phyloP scores from a whole-genome alignment of 2,329 filamentous ascomycete genomes.

The Aspergillus ruber region DNA sequence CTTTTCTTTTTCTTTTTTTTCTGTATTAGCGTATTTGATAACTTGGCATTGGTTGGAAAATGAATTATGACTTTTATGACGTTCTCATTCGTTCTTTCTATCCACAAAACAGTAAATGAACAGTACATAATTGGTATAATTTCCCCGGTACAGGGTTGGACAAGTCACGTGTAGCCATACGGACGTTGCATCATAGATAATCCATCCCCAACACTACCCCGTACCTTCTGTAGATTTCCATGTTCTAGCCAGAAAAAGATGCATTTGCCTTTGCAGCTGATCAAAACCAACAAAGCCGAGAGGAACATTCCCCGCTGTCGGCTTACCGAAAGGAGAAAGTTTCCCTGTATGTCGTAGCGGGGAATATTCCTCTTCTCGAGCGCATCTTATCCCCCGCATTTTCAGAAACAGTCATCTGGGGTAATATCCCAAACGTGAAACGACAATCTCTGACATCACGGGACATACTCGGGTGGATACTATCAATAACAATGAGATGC shows the following conservation, averaged over 20 bases:
- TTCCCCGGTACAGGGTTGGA: too few relatives aligned
- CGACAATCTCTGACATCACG: background rate
- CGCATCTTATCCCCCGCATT: background rate
- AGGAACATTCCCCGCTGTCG: slow-evolving; percentile 8
- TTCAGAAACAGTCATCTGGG: background rate
- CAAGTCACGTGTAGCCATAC: too few relatives aligned
- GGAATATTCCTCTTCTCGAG: background rate
- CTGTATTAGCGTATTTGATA: background rate
- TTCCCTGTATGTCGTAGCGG: background rate
- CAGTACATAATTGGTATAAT: too few relatives aligned
- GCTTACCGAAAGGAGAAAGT: background rate
- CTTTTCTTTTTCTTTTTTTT: background rate
- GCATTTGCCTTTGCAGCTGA: background rate
- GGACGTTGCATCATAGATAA: too few relatives aligned
- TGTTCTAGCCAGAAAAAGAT: background rate
- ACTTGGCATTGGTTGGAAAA: background rate
- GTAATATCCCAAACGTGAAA: background rate
- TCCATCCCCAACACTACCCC: too few relatives aligned
- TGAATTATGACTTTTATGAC: slow-evolving; percentile 1
- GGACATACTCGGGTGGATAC: background rate
- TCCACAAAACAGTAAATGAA: background rate
- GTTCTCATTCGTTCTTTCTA: background rate
- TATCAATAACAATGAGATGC: too few relatives aligned
- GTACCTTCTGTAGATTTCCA: too few relatives aligned
- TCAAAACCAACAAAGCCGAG: background rate